Percentiles rank a stretch among this genome's conserved stretches.
Evolutionary conservation across 306 rosid genomes (phyloP).

Genomic region (Pterocarpus santalinus): DNA sequence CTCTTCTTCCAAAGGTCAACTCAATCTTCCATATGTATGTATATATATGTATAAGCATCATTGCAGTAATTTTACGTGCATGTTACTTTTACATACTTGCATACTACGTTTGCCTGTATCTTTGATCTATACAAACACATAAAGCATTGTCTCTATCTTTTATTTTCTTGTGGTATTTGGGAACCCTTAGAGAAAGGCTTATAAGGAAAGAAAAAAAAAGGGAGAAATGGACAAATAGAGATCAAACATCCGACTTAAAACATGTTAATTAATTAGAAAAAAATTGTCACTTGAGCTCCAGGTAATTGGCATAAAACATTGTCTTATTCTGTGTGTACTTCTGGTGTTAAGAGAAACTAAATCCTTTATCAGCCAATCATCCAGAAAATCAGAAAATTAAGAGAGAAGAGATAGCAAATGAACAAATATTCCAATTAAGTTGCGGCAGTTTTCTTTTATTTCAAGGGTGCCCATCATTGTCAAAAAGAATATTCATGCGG

Average conservation of each 20-base stretch:
- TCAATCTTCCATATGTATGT: background rate
- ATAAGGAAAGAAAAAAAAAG: no score
- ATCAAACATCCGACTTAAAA: background rate
- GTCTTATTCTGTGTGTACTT: background rate
- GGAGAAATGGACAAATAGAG: background rate
- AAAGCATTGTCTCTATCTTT: background rate
- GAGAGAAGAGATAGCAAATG: background rate
- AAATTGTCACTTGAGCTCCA: no score
- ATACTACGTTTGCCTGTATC: background rate
- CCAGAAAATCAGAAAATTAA: background rate
- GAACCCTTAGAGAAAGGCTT: background rate
- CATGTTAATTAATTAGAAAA: no score
- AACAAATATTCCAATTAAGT: background rate
- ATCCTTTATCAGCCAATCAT: background rate
- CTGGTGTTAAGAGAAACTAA: background rate
- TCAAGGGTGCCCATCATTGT: background rate
- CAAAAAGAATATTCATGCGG: constrained; percentile 50
- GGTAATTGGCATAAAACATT: background rate
- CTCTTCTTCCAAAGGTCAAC: constrained; percentile 56
- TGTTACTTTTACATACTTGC: background rate
- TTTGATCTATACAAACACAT: background rate
- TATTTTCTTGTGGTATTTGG: background rate
- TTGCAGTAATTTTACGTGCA: background rate
- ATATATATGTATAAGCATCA: background rate
- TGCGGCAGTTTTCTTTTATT: background rate